Evolutionary conservation across 257 asterid species (phyloP), one percentile per base, ranked within the genome.

Genomic region (Perilla frutescens): DNA sequence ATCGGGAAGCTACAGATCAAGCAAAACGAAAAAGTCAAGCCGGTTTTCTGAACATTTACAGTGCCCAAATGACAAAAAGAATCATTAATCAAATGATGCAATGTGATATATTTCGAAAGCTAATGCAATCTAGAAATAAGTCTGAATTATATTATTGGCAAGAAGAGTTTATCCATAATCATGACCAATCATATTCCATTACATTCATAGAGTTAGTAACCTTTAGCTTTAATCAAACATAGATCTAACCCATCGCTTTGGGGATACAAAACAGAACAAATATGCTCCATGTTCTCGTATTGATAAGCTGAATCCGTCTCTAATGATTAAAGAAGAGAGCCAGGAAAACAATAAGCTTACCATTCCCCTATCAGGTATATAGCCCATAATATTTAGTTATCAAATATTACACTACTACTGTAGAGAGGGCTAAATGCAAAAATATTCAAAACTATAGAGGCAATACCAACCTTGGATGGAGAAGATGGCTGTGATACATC

Each of bases 381-480:
- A 8, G 3, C 15, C 50, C 40, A 36, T 15, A 39, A 14, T 36
- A 15, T 39, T 50, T 13, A 62, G 56, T 37, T 45, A 50, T 57
- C 66, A n/a, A 60, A 60, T 62, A 43, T 8, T 58, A 50, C 13
- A 65, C 45, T 68, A 49, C 44, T 63, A 70, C 50, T 47, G 44
- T 45, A 60, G 69, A 62, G 55, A 66, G 56, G 63, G 32, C 34
- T 45, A 61, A 59, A 65, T 58, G 72, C 34, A 68, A 45, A 26
- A 7, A 70, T 43, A 50, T 41, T 39, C 60, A 79, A 70, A 74
- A 75, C 37, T 47, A 59, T 45, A 72, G 62, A 60, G 53, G 61
- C 49, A 63, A 44, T 51, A 70, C 82, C 10, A 71, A 95, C 98
- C 99, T 92, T 90, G 76, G 95, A 75, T 66, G 95, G 96, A 81